These are phyloP conservation scores for Saitozyma podzolica DNA, from an alignment of 768 basidiomycete genomes.

Conservation along the genomic window DNA sequence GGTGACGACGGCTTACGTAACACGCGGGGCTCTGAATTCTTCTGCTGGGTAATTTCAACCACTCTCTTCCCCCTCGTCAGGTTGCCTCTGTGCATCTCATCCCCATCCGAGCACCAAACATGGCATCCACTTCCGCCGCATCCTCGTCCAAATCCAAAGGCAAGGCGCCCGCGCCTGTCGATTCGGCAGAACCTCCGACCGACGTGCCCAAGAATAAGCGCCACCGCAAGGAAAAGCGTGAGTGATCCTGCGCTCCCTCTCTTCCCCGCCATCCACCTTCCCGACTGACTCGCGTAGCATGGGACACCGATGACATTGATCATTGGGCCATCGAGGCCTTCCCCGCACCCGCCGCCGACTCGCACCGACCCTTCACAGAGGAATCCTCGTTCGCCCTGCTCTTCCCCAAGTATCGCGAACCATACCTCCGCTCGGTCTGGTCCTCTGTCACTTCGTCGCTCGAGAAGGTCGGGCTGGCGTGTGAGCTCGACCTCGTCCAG, in stretches of 20 bases:
- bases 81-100: too few relatives aligned
- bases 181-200: neutral
- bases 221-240: conserved; percentile 93
- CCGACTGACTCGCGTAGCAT: conserved; percentile 61
- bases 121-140: too few relatives aligned
- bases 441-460: conserved; percentile 80
- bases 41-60: too few relatives aligned
- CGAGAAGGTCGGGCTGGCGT: conserved; percentile 70
- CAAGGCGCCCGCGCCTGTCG: too few relatives aligned
- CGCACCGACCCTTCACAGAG: conserved; percentile 65
- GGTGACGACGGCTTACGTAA: too few relatives aligned
- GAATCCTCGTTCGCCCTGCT: conserved; percentile 98
- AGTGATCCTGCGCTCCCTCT: conserved; percentile 45
- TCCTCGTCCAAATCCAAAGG: too few relatives aligned
- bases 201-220: conserved; percentile 78
- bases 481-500: conserved; percentile 89
- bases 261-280: too few relatives aligned
- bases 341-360: conserved; percentile 64
- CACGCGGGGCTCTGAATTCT: too few relatives aligned
- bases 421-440: conserved; percentile 90
- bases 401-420: conserved; percentile 96
- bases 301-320: conserved; percentile 99
- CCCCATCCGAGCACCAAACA: too few relatives aligned
- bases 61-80: too few relatives aligned
- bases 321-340: conserved; percentile 96